Percentiles rank a stretch among this genome's conserved stretches.
Conservation (phyloP, 257 asterid species). For the Petunia secreta region DNA sequence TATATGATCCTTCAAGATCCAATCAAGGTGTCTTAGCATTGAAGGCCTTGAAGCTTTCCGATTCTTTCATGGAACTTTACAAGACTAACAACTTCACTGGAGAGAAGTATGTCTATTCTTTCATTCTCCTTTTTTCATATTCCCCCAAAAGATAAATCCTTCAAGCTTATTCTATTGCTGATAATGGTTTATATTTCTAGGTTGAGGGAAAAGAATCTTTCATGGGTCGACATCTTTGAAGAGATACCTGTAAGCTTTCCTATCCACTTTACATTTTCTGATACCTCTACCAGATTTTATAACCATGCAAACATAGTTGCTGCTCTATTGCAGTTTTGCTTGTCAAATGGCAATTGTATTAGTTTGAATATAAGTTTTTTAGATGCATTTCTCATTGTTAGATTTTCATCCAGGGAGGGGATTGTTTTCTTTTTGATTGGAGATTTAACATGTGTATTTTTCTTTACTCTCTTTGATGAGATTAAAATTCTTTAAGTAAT, state of each 20-base stretch:
- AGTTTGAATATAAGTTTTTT: background rate
- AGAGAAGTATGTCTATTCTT: constrained; percentile 68
- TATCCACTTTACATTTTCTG: background rate
- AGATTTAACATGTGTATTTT: background rate
- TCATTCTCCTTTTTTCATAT: background rate
- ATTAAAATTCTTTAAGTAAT: background rate
- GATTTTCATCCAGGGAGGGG: background rate
- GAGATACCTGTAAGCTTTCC: constrained; percentile 83
- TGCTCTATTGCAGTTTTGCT: background rate
- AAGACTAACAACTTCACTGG: constrained; percentile 85
- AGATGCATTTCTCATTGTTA: background rate
- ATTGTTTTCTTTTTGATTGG: background rate
- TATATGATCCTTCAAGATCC: constrained; percentile 96
- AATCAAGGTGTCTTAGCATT: constrained; percentile 93
- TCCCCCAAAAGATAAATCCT: background rate
- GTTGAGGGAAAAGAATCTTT: constrained; percentile 91
- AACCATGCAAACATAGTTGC: background rate
- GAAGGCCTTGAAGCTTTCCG: constrained; percentile 97
- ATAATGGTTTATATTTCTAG: constrained; percentile 42
- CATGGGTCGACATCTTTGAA: constrained; percentile 97
- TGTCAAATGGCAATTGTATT: background rate
- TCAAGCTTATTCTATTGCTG: background rate
- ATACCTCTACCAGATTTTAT: background rate
- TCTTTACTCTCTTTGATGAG: background rate
- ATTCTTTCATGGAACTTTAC: constrained; percentile 95